Evolutionary conservation across 2,329 filamentous ascomycete species (phyloP).

Genomic region (Talaromyces albobiverticillius): DNA sequence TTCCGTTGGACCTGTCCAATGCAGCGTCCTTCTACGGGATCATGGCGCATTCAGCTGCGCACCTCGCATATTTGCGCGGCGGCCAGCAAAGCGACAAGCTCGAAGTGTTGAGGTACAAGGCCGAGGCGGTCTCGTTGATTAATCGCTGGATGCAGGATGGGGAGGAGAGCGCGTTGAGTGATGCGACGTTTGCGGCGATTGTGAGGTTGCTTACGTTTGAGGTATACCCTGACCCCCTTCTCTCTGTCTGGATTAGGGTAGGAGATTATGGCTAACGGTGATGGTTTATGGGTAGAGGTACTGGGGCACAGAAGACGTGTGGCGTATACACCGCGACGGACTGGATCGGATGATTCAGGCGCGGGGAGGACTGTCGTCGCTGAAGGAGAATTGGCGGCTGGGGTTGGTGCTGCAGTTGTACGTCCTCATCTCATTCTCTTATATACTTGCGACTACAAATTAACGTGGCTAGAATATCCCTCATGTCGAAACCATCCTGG

Average conservation of each 20-base stretch:
- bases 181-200: constrained; percentile 14
- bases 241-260: not conserved
- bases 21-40: constrained; percentile 15
- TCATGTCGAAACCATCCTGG: constrained; percentile 14
- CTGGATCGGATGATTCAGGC: constrained; percentile 11
- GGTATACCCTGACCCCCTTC: not conserved
- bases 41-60: constrained; percentile 13
- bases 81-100: constrained; percentile 3
- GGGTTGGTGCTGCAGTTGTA: constrained; percentile 12
- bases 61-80: constrained; percentile 11
- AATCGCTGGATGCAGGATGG: constrained; percentile 14
- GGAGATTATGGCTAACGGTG: not conserved
- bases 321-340: constrained; percentile 11
- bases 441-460: not conserved
- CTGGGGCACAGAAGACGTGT: constrained; percentile 10
- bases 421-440: not conserved
- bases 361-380: constrained; percentile 1
- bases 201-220: constrained; percentile 14
- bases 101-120: constrained; percentile 12
- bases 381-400: constrained; percentile 11
- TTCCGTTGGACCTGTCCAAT: constrained; percentile 15
- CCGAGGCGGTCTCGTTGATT: constrained; percentile 12
- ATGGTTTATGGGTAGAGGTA: constrained; percentile 5
- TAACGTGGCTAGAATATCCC: not conserved
- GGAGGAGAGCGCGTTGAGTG: constrained; percentile 6